Percentiles rank a stretch among this genome's conserved stretches.
phyloP scores from a whole-genome alignment of 148 eudicot species.

The Beta vulgaris region DNA sequence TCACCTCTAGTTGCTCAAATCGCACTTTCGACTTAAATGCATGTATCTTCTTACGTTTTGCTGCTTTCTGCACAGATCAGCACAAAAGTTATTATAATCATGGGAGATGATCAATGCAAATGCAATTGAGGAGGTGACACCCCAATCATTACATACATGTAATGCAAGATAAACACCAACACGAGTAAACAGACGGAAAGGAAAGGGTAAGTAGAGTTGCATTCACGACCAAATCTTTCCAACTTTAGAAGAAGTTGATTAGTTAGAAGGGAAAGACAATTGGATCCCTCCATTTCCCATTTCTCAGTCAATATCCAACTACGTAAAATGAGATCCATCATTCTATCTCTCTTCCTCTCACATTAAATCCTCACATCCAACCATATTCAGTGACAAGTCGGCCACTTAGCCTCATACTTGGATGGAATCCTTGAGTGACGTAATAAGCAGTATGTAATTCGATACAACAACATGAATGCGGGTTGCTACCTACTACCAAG shows the following conservation, averaged over 20 bases:
- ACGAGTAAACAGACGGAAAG: too few relatives aligned
- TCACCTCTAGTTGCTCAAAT: constrained; percentile 76
- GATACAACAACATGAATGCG: too few relatives aligned
- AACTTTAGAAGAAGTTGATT: too few relatives aligned
- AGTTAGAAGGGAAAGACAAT: too few relatives aligned
- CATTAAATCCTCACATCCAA: neutral
- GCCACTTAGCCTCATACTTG: neutral
- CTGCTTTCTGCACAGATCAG: constrained; percentile 60
- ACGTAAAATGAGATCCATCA: too few relatives aligned
- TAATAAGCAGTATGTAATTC: too few relatives aligned
- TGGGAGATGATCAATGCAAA: neutral
- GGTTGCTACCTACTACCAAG: neutral
- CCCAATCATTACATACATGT: neutral
- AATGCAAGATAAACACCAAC: neutral
- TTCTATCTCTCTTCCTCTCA: neutral
- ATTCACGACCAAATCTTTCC: too few relatives aligned
- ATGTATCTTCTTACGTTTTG: constrained; percentile 92
- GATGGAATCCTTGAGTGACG: too few relatives aligned
- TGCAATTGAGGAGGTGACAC: neutral
- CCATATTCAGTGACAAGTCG: neutral
- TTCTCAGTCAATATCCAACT: too few relatives aligned
- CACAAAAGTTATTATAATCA: neutral
- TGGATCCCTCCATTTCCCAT: neutral
- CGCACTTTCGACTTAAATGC: constrained; percentile 94
- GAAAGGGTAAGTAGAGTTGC: too few relatives aligned